Conservation (phyloP, 331 rosid genomes). For the Malus hybrid region DNA sequence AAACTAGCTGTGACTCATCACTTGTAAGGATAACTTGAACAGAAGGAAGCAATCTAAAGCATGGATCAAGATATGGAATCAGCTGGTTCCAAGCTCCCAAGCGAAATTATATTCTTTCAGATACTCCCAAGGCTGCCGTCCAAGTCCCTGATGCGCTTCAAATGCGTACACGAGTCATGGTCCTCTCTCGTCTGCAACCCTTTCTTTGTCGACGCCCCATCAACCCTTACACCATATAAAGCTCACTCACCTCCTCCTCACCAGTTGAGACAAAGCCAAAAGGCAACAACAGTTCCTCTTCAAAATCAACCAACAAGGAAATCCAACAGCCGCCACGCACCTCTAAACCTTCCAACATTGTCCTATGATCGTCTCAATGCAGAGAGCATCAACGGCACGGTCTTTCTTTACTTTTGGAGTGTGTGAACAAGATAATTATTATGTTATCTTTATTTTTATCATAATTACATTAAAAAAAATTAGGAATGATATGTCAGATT, state of each 20-base stretch:
- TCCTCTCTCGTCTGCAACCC: not conserved
- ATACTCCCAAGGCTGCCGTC: not conserved
- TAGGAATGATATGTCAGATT: too few species aligned
- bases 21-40: not conserved
- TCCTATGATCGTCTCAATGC: not conserved
- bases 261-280: not conserved
- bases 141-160: not conserved
- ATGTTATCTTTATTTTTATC: too few species aligned
- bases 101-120: not conserved
- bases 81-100: not conserved
- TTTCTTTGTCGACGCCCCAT: not conserved
- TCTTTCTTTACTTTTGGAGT: not conserved
- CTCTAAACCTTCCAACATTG: not conserved
- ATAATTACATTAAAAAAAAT: too few species aligned
- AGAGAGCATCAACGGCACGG: not conserved
- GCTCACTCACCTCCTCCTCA: not conserved
- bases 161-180: not conserved
- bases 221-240: too few species aligned
- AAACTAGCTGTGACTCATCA: not conserved
- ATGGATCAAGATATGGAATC: not conserved
- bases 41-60: too few species aligned
- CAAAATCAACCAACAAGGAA: slow-evolving; percentile 3
- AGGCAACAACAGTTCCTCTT: not conserved
- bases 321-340: not conserved
- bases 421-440: too few species aligned